Base-by-base conservation (phyloP, 208 protist species). In the Sergeia podlipaevii region DNA sequence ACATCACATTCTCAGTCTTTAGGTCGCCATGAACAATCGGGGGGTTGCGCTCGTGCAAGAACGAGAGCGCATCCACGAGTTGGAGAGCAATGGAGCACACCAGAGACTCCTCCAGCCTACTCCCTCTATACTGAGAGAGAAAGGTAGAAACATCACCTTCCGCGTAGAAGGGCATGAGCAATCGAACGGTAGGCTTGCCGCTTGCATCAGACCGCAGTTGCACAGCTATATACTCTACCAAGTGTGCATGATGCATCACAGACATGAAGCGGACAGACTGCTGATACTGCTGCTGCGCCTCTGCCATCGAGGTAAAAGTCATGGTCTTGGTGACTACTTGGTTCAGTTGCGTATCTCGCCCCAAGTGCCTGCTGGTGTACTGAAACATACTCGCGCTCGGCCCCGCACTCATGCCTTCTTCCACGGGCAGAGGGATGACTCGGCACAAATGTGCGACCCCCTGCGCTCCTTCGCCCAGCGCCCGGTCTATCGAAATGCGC, bases 11-110 rank as follows among this genome's bases (percentile, higher is more conserved):
- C 54, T 89, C 81, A 27, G 70, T 38, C 48, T 93, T 93, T 38
- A 93, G 60, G 55, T 93, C 85, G 43, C 85, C 79, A 64, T 93
- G 85, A 1, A 88, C 77, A 38, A 93, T 78, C 33, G 83, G 78
- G 5, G 83, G 83, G 51, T 85, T 86, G 45, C 70, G 80, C 50
- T 83, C 70, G 63, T 93, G 85, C 39, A 93, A 47, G 38, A 85
- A 88, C 17, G 51, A 39, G 15, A 93, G 42, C 21, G 74, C 79
- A 15, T 57, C 37, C 28, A 67, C 60, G 11, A 88, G 64, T 70
- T 91, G 83, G 24, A 91, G 61, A 13, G 64, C 70, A 27, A 87
- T 24, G 26, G 77, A 83, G 60, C 65, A 74, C 46, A 92, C 36
- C 41, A 71, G 70, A 13, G 43, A 51, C 65, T 92, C 77, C 3